Conservation (phyloP, 352 stramenopile genomes). For the Phytophthora pisi region DNA sequence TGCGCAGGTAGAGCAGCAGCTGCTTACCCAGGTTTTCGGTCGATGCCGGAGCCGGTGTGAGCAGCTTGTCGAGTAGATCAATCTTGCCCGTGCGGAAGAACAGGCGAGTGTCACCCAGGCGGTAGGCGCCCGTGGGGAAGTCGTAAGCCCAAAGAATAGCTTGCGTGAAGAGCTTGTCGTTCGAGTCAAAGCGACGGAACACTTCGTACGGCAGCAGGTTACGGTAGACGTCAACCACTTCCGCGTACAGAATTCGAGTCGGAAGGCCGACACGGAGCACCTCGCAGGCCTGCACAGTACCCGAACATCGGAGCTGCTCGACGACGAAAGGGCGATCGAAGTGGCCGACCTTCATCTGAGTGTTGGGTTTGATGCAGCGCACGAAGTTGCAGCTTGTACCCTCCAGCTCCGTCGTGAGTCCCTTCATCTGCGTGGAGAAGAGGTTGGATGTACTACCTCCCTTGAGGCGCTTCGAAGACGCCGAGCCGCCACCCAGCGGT, state of each 20-base stretch:
- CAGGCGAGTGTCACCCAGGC: constrained; percentile 76
- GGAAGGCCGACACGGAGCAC: constrained; percentile 82
- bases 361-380: constrained; percentile 97
- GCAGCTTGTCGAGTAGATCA: constrained; percentile 76
- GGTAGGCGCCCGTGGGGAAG: constrained; percentile 79
- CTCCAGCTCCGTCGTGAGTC: constrained; percentile 80
- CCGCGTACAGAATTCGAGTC: constrained; percentile 85
- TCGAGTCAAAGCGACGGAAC: constrained; percentile 77
- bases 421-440: constrained; percentile 87
- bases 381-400: constrained; percentile 94
- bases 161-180: constrained; percentile 88
- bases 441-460: constrained; percentile 72
- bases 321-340: constrained; percentile 83
- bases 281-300: constrained; percentile 79
- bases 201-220: constrained; percentile 66
- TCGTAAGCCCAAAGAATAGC: constrained; percentile 80
- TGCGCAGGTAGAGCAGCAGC: constrained; percentile 69
- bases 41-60: constrained; percentile 53
- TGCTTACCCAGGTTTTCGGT: constrained; percentile 37
- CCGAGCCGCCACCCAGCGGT: constrained; percentile 41
- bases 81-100: constrained; percentile 91
- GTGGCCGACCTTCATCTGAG: constrained; percentile 88
- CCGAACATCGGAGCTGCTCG: constrained; percentile 75
- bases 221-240: constrained; percentile 87
- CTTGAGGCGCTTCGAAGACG: constrained; percentile 65